Base-by-base conservation (phyloP, 2,329 filamentous ascomycete genomes). In the Catunica adiposa region DNA sequence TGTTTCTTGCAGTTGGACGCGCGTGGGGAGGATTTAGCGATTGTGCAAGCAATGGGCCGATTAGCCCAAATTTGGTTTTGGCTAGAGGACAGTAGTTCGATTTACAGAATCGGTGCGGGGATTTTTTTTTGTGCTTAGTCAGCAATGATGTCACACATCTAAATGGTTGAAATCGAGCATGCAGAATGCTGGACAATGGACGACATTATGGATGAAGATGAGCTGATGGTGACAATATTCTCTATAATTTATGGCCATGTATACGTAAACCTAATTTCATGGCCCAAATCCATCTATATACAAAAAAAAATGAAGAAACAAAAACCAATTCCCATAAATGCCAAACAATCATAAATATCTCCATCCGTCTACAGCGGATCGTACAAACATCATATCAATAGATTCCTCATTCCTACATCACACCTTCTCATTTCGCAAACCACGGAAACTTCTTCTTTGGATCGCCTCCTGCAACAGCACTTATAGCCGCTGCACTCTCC, bases 381-480 rank as follows among this genome's bases (percentile, higher is more conserved):
- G 15, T 44, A 44, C 20, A 8, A 22, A n/a, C 14, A n/a, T 22
- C n/a, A n/a, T n/a, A n/a, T n/a, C n/a, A n/a, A n/a, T n/a, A n/a
- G n/a, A n/a, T n/a, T n/a, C 5, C 5, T n/a, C 40, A 3, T 22
- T 42, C 40, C 40, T n/a, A n/a, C 4, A n/a, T 44, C n/a, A 8
- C 7, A 8, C 11, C 34, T 44, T n/a, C 29, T 31, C 66, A 72
- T 64, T 77, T 79, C 62, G 74, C 71, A 66, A 82, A 78, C 80
- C 80, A 83, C 9, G 77, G 76, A 62, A 83, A 83, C 64, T 82
- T 82, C 70, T 82, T 82, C 70, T 77, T 83, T 55, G 68, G 66
- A 71, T 65, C 50, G 81, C 78, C 15, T 68, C 63, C 3, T 68
- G 61, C 4, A 47, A 70, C 53, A 7, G 1, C 71, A n/a, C 53